Conservation (phyloP, 148 eudicot species). For the Camellia granthamiana region DNA sequence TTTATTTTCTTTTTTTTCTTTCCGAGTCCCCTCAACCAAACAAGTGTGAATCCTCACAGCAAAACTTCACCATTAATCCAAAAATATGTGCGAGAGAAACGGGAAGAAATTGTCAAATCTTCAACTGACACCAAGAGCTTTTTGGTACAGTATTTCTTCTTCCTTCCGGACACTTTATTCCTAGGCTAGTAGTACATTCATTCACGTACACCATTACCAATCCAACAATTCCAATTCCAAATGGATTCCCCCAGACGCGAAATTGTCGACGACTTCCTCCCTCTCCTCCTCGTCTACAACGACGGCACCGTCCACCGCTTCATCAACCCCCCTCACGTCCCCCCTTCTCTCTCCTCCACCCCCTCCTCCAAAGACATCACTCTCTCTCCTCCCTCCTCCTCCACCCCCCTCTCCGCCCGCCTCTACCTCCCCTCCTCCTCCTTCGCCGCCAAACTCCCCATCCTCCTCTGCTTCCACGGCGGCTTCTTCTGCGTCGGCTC, state of each 20-base stretch:
- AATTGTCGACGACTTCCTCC: not conserved
- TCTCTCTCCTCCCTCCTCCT: conserved; percentile 11
- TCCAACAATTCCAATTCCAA: too few species aligned
- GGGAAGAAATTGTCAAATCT: too few species aligned
- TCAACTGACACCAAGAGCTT: too few species aligned
- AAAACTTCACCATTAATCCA: too few species aligned
- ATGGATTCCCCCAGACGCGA: not conserved
- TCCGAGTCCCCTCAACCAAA: too few species aligned
- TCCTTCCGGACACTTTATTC: too few species aligned
- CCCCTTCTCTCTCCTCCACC: conserved; percentile 29
- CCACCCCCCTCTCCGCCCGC: conserved; percentile 27
- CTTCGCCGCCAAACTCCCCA: not conserved
- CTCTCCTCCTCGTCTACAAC: conserved; percentile 23
- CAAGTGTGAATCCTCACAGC: too few species aligned
- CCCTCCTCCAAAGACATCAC: conserved; percentile 33
- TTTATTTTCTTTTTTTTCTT: too few species aligned
- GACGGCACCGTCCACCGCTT: conserved; percentile 35
- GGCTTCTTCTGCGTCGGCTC: conserved; percentile 8
- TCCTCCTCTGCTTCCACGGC: not conserved
- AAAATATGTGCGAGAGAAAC: too few species aligned
- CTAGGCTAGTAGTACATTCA: too few species aligned
- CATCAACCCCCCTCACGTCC: conserved; percentile 21
- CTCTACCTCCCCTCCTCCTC: conserved; percentile 24
- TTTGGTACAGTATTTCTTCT: too few species aligned
- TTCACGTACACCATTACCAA: too few species aligned